Conservation (phyloP, 2,329 filamentous ascomycete species). For the Metarhizium guizhouense region DNA sequence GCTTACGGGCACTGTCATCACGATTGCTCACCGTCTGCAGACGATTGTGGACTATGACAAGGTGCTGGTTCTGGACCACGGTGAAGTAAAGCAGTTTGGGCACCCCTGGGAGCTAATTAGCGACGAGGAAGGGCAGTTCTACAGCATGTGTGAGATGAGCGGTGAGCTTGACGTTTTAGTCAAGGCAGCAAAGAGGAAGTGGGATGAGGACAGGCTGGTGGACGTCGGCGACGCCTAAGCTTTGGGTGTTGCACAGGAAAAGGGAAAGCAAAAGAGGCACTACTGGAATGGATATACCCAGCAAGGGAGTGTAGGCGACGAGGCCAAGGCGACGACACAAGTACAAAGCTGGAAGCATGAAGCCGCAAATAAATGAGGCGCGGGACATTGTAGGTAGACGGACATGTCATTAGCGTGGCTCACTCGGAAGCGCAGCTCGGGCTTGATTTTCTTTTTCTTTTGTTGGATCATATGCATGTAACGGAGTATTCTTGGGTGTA, state of each 20-base stretch:
- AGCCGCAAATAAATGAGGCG: not conserved
- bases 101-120: conserved; percentile 76
- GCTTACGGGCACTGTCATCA: conserved; percentile 86
- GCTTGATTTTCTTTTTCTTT: not conserved
- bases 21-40: conserved; percentile 89
- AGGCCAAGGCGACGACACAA: not conserved
- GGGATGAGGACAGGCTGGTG: conserved; percentile 29
- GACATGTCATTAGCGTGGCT: not conserved
- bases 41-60: conserved; percentile 99
- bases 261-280: conserved; percentile 7
- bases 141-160: conserved; percentile 56
- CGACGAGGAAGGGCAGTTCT: conserved; percentile 56
- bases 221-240: conserved; percentile 16
- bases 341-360: not conserved
- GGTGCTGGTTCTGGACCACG: conserved; percentile 88
- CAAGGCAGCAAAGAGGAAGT: conserved; percentile 48
- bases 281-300: not conserved
- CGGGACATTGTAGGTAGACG: not conserved
- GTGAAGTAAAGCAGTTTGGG: conserved; percentile 79
- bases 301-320: not conserved
- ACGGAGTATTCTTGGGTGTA: conserved; percentile 1
- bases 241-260: not conserved
- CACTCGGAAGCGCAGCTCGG: not conserved
- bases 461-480: not conserved
- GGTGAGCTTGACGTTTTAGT: conserved; percentile 44